Percentiles rank a stretch among this genome's conserved stretches.
Conservation (phyloP, 208 protist species). For the Trypanosoma rangeli region DNA sequence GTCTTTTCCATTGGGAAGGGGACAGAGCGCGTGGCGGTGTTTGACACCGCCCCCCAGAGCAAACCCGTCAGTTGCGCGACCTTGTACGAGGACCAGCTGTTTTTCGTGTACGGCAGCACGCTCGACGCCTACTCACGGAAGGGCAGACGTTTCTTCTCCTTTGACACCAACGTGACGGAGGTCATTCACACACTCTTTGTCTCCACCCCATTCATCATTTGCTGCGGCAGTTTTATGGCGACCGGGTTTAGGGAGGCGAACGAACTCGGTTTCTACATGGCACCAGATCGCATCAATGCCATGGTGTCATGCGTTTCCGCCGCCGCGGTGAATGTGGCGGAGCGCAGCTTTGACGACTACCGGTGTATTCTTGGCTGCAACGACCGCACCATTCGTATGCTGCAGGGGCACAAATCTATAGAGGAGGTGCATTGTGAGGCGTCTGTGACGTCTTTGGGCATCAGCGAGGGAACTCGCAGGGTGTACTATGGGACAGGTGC, state of each 20-base stretch:
- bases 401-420: conserved; percentile 53
- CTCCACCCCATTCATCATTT: conserved; percentile 81
- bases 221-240: conserved; percentile 82
- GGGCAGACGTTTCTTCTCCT: conserved; percentile 78
- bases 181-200: conserved; percentile 60
- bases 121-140: conserved; percentile 84
- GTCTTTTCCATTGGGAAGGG: conserved; percentile 63
- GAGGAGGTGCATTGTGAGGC: conserved; percentile 77
- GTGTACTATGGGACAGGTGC: conserved; percentile 82
- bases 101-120: conserved; percentile 68
- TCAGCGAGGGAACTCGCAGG: conserved; percentile 29
- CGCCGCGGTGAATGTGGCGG: conserved; percentile 12
- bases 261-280: conserved; percentile 86
- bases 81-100: conserved; percentile 80
- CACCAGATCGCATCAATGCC: conserved; percentile 81
- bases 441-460: conserved; percentile 51
- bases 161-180: conserved; percentile 88
- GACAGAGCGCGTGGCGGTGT: conserved; percentile 44
- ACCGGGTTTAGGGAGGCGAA: conserved; percentile 73
- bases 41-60: conserved; percentile 40
- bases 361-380: conserved; percentile 77
- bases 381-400: conserved; percentile 74
- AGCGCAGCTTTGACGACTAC: conserved; percentile 53
- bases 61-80: conserved; percentile 57
- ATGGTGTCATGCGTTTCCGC: conserved; percentile 47